phyloP scores from a whole-genome alignment of 192 early-diverging fungal species.

The Entomortierella parvispora region DNA sequence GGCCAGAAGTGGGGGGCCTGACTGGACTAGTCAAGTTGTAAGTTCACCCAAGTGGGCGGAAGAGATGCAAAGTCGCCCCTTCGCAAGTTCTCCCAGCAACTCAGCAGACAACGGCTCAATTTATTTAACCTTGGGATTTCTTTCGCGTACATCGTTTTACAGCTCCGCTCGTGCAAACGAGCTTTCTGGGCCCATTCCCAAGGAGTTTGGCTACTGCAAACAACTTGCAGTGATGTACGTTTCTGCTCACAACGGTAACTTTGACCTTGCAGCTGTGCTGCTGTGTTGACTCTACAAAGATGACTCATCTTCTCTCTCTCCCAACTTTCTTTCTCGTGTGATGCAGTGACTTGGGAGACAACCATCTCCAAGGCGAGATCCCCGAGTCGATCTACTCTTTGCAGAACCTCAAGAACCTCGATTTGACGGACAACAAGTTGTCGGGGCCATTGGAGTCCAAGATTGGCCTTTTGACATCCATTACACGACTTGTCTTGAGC shows the following conservation, averaged over 20 bases:
- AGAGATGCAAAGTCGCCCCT: no score
- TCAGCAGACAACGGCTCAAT: no score
- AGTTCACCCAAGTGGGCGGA: no score
- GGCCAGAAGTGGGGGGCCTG: conserved; percentile 14
- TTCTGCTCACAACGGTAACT: neutral
- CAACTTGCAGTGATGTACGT: conserved; percentile 7
- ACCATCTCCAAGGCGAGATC: conserved; percentile 22
- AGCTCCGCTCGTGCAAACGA: conserved; percentile 31
- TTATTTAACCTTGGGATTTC: no score
- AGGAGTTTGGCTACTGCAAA: conserved; percentile 24
- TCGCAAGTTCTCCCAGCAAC: no score
- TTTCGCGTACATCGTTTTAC: neutral
- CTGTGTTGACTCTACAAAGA: no score
- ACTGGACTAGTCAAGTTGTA: conserved; percentile 25
- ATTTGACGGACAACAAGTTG: conserved; percentile 22
- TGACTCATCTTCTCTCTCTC: no score
- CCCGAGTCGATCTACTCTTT: conserved; percentile 18
- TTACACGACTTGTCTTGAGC: conserved; percentile 23
- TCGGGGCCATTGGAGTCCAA: conserved; percentile 2
- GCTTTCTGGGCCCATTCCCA: conserved; percentile 17
- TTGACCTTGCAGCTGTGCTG: no score
- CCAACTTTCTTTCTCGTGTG: neutral
- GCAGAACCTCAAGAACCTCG: conserved; percentile 16
- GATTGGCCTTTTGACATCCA: conserved; percentile 14
- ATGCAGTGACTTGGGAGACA: conserved; percentile 16